Percentiles rank a stretch among this genome's conserved stretches.
These are phyloP conservation scores for Corylus avellana DNA, from an alignment of 306 rosid species.

Conservation along the genomic window DNA sequence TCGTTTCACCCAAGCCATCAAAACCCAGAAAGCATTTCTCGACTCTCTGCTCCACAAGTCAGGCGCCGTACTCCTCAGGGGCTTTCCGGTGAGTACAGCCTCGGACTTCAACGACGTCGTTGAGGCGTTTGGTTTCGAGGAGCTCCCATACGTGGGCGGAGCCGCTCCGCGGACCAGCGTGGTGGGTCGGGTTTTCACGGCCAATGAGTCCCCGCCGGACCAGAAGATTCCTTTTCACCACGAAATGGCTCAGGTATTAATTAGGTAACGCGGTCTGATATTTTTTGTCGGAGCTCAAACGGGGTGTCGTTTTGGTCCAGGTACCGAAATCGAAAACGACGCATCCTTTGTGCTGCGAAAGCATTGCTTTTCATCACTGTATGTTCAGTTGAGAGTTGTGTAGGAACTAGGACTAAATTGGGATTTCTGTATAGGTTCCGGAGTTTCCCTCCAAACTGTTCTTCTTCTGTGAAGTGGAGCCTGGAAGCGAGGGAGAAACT, in stretches of 20 bases:
- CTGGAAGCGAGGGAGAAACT: constrained; percentile 81
- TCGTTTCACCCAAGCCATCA: constrained; percentile 40
- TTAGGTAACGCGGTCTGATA: too few species aligned
- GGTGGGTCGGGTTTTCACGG: constrained; percentile 82
- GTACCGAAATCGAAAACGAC: background rate
- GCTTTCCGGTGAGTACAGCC: constrained; percentile 52
- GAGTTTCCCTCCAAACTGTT: constrained; percentile 77
- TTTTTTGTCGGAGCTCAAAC: background rate
- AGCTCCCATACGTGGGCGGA: constrained; percentile 90
- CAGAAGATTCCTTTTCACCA: constrained; percentile 89
- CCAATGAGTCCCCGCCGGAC: constrained; percentile 91
- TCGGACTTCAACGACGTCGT: constrained; percentile 81
- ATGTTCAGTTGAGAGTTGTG: background rate
- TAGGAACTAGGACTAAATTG: background rate
- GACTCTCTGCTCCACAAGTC: constrained; percentile 58
- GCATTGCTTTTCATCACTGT: background rate
- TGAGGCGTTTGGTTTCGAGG: constrained; percentile 71
- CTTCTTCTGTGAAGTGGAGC: constrained; percentile 89
- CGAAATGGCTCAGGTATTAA: constrained; percentile 77
- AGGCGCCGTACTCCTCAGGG: constrained; percentile 70
- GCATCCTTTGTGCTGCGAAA: background rate
- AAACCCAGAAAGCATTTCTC: constrained; percentile 42
- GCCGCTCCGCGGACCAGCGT: constrained; percentile 77
- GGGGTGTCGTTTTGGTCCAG: background rate
- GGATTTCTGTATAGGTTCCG: constrained; percentile 54